Evolutionary conservation across 1,139 yeast species (phyloP), one percentile per base, ranked within the genome.

Genomic region (Yarrowia galli): DNA sequence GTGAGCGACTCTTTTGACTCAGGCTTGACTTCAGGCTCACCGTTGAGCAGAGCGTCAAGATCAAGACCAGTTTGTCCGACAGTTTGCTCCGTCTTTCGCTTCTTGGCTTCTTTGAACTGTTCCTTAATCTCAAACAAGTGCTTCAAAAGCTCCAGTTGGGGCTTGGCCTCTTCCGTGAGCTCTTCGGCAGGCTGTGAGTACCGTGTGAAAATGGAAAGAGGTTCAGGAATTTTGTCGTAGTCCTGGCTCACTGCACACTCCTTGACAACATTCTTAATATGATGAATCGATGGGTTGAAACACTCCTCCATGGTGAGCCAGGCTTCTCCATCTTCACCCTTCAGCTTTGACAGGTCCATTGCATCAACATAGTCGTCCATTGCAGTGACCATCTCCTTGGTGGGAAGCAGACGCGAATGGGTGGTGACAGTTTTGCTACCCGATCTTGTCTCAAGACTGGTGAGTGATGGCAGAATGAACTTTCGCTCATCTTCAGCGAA

Each of bases 401-500:
- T 73, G 1, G 85, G 84, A 38, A 76, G 69, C 40, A 71, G 71
- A 15, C 69, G 67, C 18, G 65, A 67, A n/a, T 70, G 69, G 2
- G 68, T 61, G 8, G 72, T 72, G 45, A 79, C 70, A 13, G 72
- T 68, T 56, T 76, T 76, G 2, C 82, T 83, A 12, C 77, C 74
- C 2, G 79, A 75, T 6, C 79, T 77, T 22, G 46, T 23, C 35
- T 72, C 74, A 22, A 80, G 71, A 5, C 79, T 76, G 0, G 81
- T 75, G 63, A 91, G 76, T 25, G 79, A 79, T 0, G 91, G 88
- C 72, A 90, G 89, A 60, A 81, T 81, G 18, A 89, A 87, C 16
- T 84, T 79, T 71, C 89, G 86, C 71, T 87, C 89, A 75, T 93
- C 98, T 72, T 92, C 97, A 42, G 84, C 83, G 76, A 85, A 91